Percentiles rank a stretch among this genome's conserved stretches.
Evolutionary conservation across 2,329 filamentous ascomycete species (phyloP).

Genomic region (Cytospora mali): DNA sequence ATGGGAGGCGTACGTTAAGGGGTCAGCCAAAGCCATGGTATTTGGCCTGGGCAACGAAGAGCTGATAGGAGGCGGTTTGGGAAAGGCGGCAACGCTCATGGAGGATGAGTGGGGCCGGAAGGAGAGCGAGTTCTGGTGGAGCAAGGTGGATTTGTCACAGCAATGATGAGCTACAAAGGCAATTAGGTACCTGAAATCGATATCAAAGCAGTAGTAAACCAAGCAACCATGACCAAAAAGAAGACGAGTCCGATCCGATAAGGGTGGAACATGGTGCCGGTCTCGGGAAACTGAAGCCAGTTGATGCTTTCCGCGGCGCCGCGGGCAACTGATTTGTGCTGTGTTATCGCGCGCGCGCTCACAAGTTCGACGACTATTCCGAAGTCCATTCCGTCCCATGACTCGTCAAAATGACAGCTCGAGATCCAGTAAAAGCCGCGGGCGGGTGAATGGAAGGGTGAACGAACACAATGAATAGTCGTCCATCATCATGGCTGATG

Average conservation of each 20-base stretch:
- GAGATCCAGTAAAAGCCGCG: too few relatives aligned
- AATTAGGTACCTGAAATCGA: not conserved
- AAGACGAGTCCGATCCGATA: slow-evolving; percentile 6
- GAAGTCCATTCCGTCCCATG: not conserved
- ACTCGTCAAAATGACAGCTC: not conserved
- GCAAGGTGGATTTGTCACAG: slow-evolving; percentile 42
- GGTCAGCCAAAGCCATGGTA: slow-evolving; percentile 41
- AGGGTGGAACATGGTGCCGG: slow-evolving; percentile 13
- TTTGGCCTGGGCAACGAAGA: slow-evolving; percentile 52
- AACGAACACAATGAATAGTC: not conserved
- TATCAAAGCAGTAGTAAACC: not conserved
- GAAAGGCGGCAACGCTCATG: slow-evolving; percentile 41
- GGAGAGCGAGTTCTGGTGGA: slow-evolving; percentile 53
- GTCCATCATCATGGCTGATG: not conserved
- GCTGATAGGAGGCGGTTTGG: slow-evolving; percentile 46
- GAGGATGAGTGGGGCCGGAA: slow-evolving; percentile 45
- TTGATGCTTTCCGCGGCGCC: not conserved
- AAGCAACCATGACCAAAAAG: not conserved
- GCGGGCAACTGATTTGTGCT: slow-evolving; percentile 1
- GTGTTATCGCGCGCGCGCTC: not conserved
- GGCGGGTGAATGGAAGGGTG: not conserved
- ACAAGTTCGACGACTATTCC: not conserved
- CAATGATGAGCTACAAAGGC: slow-evolving; percentile 29
- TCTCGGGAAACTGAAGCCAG: not conserved
- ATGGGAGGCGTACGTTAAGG: slow-evolving; percentile 41